Conservation (phyloP, 2,329 filamentous ascomycete species). For the Pseudogymnoascus sp. region DNA sequence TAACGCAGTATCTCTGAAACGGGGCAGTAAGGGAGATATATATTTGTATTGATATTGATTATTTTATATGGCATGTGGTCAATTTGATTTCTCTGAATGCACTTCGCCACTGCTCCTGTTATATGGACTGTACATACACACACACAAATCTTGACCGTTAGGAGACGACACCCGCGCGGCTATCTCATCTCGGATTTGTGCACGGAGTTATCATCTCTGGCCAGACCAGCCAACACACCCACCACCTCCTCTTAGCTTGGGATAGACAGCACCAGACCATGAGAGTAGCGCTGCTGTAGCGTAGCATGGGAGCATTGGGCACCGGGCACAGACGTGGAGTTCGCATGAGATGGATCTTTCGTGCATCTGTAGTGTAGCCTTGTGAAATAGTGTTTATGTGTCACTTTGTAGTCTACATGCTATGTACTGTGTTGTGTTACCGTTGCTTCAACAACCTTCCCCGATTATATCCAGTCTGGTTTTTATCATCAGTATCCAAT, state of each 20-base stretch:
- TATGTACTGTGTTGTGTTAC: neutral
- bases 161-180: conserved; percentile 2
- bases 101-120: neutral
- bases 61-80: neutral
- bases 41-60: neutral
- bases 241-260: neutral
- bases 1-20: neutral
- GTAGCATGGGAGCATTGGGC: neutral
- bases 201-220: neutral
- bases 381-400: conserved; percentile 1
- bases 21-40: neutral
- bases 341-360: neutral
- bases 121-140: neutral
- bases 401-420: neutral
- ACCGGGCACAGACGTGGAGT: conserved; percentile 1
- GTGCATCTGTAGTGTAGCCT: conserved; percentile 3
- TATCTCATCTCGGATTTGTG: neutral
- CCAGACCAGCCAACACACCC: neutral
- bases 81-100: neutral
- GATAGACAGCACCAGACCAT: neutral
- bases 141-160: neutral
- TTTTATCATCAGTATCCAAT: neutral
- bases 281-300: neutral
- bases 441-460: neutral
- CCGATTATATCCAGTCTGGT: neutral